Evolutionary conservation across 2,329 filamentous ascomycete genomes (phyloP).

Genomic region (Nothophaeocryptopus gaeumannii): DNA sequence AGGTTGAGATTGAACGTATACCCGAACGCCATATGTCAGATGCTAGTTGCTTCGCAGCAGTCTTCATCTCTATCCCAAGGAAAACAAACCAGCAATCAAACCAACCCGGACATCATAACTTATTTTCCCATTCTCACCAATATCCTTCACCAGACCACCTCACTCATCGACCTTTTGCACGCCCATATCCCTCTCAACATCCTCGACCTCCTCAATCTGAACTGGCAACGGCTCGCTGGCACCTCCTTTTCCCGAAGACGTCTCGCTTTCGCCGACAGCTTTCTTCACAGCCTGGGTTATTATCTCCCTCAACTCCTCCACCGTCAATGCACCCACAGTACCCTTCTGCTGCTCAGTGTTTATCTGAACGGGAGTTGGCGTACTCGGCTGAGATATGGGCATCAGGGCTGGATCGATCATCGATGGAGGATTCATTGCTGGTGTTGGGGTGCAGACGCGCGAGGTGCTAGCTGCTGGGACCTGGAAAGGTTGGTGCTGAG

Average conservation of each 20-base stretch:
- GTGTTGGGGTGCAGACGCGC: slow-evolving; percentile 23
- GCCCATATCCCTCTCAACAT: neutral
- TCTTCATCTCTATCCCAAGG: too few species aligned
- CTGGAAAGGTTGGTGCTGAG: slow-evolving; percentile 1
- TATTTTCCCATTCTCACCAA: too few species aligned
- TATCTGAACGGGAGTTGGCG: slow-evolving; percentile 1
- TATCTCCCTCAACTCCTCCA: slow-evolving; percentile 24
- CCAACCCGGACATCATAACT: too few species aligned
- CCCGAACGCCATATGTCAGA: too few species aligned
- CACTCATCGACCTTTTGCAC: neutral
- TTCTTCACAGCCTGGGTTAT: slow-evolving; percentile 21
- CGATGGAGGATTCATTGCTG: neutral
- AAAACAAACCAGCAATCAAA: too few species aligned
- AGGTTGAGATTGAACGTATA: too few species aligned
- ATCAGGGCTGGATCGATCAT: slow-evolving; percentile 22
- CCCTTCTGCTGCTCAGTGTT: neutral
- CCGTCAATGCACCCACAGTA: slow-evolving; percentile 14
- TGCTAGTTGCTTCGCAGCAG: too few species aligned
- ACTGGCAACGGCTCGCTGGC: neutral
- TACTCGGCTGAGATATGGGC: neutral
- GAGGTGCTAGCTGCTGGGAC: slow-evolving; percentile 14
- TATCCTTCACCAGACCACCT: neutral
- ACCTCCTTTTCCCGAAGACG: neutral
- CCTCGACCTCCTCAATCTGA: slow-evolving; percentile 5
- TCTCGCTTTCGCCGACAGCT: slow-evolving; percentile 7